Conservation (phyloP, 2,329 filamentous ascomycete genomes). For the Aspergillus ustus region DNA sequence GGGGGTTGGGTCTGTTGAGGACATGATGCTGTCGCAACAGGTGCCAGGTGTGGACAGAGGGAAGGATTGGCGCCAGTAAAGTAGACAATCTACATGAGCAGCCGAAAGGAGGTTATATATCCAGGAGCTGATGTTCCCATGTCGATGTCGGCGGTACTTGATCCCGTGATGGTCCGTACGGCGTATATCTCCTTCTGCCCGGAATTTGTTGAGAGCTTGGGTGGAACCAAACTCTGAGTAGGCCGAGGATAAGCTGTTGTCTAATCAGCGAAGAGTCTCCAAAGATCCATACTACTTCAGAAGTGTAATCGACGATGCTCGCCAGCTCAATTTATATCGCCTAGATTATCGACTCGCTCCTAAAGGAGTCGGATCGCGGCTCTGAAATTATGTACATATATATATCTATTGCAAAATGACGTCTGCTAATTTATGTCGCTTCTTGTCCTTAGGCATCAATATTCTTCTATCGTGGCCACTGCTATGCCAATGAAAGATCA, state of each 20-base stretch:
- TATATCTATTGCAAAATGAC: conserved; percentile 7
- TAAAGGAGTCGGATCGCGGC: not conserved
- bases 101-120: conserved; percentile 20
- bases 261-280: not conserved
- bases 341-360: not conserved
- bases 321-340: not conserved
- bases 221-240: conserved; percentile 19
- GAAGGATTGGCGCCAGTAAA: conserved; percentile 18
- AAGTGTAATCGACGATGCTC: conserved; percentile 1
- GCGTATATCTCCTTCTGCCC: conserved; percentile 53
- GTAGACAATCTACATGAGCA: conserved; percentile 23
- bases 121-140: conserved; percentile 13
- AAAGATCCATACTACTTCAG: not conserved
- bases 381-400: too few relatives aligned
- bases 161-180: conserved; percentile 49
- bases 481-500: not conserved
- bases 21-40: conserved; percentile 31
- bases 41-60: not conserved
- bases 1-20: conserved; percentile 33
- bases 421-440: not conserved
- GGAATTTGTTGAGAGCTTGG: conserved; percentile 27
- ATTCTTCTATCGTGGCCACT: not conserved
- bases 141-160: conserved; percentile 29
- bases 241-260: conserved; percentile 14
- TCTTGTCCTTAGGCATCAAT: conserved; percentile 10